Evolutionary conservation across 2,329 filamentous ascomycete species (phyloP).

Genomic region (Neospermospora avenae): DNA sequence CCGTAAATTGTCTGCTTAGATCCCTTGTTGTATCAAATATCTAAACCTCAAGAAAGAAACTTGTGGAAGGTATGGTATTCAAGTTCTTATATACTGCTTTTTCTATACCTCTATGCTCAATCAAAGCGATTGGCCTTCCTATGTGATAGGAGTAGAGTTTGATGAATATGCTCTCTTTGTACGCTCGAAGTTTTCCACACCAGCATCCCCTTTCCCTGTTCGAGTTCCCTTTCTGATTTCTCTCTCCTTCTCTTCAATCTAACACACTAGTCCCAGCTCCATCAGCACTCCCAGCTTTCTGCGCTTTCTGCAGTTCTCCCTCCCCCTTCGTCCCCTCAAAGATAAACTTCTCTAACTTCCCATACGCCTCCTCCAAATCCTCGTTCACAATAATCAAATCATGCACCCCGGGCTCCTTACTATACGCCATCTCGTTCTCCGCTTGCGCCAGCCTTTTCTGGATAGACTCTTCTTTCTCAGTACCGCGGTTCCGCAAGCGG

Average conservation of each 20-base stretch:
- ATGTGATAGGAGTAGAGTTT: neutral
- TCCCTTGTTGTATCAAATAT: no score
- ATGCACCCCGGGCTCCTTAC: constrained; percentile 63
- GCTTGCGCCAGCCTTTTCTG: constrained; percentile 69
- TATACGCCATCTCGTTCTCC: constrained; percentile 69
- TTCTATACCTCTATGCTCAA: constrained; percentile 16
- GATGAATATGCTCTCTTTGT: neutral
- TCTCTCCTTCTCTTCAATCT: constrained; percentile 8
- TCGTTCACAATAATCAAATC: constrained; percentile 66
- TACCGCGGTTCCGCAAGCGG: constrained; percentile 70
- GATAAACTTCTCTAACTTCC: constrained; percentile 50
- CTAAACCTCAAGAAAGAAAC: no score
- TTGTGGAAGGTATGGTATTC: neutral
- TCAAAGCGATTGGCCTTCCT: neutral
- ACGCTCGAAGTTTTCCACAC: neutral
- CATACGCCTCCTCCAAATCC: constrained; percentile 55
- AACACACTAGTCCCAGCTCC: constrained; percentile 16
- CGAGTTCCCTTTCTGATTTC: neutral
- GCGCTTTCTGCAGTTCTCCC: constrained; percentile 21
- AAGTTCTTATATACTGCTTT: neutral
- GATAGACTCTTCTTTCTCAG: constrained; percentile 73
- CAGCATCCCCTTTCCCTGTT: neutral
- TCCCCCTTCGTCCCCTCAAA: constrained; percentile 30
- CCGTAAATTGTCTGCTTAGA: constrained; percentile 5
- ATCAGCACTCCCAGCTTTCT: constrained; percentile 14